phyloP scores from a whole-genome alignment of 2,329 filamentous ascomycete genomes.

The Fusarium caatingaense region DNA sequence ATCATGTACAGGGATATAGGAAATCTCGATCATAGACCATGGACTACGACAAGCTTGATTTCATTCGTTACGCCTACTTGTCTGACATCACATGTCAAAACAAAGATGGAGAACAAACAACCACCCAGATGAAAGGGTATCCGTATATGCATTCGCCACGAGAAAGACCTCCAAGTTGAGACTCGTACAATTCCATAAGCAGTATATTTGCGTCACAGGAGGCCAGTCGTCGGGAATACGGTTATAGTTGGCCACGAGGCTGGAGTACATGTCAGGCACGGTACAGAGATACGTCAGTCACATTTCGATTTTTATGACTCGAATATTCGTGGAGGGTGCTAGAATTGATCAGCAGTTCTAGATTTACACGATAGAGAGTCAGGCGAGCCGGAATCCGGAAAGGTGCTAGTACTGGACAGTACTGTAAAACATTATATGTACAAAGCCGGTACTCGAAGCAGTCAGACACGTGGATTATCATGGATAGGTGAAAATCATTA shows the following conservation, averaged over 20 bases:
- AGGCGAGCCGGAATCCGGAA: not conserved
- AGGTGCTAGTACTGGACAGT: not conserved
- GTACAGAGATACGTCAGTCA: not conserved
- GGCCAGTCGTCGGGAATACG: not conserved
- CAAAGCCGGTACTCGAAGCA: not conserved
- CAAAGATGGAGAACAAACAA: not conserved
- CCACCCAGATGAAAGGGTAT: not conserved
- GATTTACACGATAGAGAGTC: not conserved
- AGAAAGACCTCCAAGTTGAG: not conserved
- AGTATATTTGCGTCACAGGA: not conserved
- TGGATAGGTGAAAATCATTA: not conserved
- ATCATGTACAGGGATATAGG: too few relatives aligned
- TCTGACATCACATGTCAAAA: not conserved
- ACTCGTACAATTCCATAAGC: not conserved
- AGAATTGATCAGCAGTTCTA: constrained; percentile 21
- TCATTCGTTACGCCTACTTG: not conserved
- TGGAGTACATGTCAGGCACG: not conserved
- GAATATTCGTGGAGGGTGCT: not conserved
- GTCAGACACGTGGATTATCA: not conserved
- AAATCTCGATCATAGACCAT: constrained; percentile 11
- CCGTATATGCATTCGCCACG: not conserved
- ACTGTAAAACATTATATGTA: not conserved
- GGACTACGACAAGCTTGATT: not conserved
- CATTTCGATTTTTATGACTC: not conserved
- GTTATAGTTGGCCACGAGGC: not conserved